Evolutionary conservation across 1,284 basidiomycete species (phyloP).

Genomic region (Cutaneotrichosporon daszewskae): DNA sequence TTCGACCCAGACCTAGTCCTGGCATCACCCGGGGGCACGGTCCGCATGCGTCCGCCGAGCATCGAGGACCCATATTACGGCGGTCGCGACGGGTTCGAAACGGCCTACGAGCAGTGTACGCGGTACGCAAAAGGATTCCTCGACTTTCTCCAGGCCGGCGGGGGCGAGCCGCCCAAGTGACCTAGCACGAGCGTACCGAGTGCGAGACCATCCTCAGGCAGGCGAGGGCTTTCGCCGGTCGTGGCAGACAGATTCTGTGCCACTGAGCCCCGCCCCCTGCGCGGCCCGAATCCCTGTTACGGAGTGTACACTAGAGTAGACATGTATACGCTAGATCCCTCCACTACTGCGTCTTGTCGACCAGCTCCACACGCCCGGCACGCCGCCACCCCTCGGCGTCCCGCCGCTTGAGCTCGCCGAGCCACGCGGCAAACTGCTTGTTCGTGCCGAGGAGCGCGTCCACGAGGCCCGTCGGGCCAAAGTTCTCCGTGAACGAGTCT

Average conservation of each 20-base stretch:
- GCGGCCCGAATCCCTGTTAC: too few relatives aligned
- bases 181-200: too few relatives aligned
- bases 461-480: slow-evolving; percentile 13
- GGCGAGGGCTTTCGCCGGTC: too few relatives aligned
- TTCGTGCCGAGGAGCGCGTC: slow-evolving; percentile 14
- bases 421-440: slow-evolving; percentile 12
- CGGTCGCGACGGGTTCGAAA: slow-evolving; percentile 47
- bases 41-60: slow-evolving; percentile 10
- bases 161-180: slow-evolving; percentile 17
- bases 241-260: too few relatives aligned
- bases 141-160: slow-evolving; percentile 34
- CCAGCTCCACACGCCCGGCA: slow-evolving; percentile 6
- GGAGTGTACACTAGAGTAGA: too few relatives aligned
- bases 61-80: slow-evolving; percentile 50
- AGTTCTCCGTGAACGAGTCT: slow-evolving; percentile 19
- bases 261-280: too few relatives aligned
- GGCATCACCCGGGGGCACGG: slow-evolving; percentile 18
- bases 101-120: slow-evolving; percentile 47
- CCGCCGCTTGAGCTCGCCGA: slow-evolving; percentile 15
- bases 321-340: too few relatives aligned
- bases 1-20: slow-evolving; percentile 31
- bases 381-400: slow-evolving; percentile 7
- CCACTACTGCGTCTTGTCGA: slow-evolving; percentile 4
- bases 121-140: slow-evolving; percentile 43
- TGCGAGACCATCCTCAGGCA: too few relatives aligned